A percentile compares a stretch with the other conserved stretches of the same genome.
Evolutionary conservation across 257 asterid genomes (phyloP).

Genomic region (Ballota nigra): DNA sequence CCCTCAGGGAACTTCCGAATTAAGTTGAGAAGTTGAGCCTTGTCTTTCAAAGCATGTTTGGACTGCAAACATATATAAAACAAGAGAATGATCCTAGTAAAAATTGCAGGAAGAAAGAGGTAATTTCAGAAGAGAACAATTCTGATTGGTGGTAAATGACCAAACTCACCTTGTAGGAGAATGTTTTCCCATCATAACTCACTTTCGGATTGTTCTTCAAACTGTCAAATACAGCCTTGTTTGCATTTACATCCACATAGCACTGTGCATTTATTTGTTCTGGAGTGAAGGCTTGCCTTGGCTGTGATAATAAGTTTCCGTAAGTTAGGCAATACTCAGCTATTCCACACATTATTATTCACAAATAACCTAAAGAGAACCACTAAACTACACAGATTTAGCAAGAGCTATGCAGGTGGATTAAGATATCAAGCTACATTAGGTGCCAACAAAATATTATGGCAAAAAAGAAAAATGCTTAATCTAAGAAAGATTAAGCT

Average conservation of each 20-base stretch:
- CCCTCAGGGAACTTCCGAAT: constrained; percentile 62
- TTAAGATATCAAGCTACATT: background rate
- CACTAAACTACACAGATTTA: background rate
- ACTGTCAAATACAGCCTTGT: constrained; percentile 82
- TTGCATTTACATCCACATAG: constrained; percentile 73
- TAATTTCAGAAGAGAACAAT: background rate
- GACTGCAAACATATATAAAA: constrained; percentile 43
- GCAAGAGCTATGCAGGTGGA: background rate
- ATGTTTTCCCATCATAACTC: constrained; percentile 61
- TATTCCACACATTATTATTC: background rate
- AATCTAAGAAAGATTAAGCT: background rate
- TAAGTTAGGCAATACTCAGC: constrained; percentile 10
- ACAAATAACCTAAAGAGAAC: background rate
- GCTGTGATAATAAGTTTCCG: constrained; percentile 37
- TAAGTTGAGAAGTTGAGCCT: constrained; percentile 54
- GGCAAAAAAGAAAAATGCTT: background rate
- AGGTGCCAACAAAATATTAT: background rate
- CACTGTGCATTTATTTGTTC: constrained; percentile 73
- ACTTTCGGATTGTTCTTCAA: constrained; percentile 75
- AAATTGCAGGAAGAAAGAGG: background rate
- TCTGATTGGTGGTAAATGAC: background rate
- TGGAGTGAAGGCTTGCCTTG: constrained; percentile 67
- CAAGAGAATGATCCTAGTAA: background rate
- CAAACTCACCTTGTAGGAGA: constrained; percentile 76
- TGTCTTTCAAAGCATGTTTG: constrained; percentile 62